Conservation (phyloP, 148 eudicot species). For the Camellia sinensis region DNA sequence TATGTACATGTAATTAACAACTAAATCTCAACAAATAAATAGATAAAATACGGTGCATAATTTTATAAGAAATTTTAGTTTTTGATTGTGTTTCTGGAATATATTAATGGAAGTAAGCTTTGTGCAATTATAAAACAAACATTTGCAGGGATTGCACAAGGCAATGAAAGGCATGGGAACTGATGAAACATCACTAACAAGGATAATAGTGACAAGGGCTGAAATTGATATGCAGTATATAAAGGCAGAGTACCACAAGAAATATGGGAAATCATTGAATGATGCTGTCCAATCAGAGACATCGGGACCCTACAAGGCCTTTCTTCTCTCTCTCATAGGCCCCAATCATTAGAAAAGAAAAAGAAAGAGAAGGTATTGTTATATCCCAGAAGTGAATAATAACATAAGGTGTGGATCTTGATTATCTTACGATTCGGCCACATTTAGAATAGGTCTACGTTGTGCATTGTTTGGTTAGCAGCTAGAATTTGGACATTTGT, state of each 20-base stretch:
- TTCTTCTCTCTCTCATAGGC: slow-evolving; percentile 79
- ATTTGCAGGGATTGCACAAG: slow-evolving; percentile 52
- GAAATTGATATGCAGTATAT: slow-evolving; percentile 86
- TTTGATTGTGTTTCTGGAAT: not conserved
- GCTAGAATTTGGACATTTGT: no score
- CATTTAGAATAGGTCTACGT: no score
- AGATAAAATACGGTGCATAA: not conserved
- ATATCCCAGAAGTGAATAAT: not conserved
- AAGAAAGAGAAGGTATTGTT: no score
- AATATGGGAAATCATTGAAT: slow-evolving; percentile 58
- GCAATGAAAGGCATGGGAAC: slow-evolving; percentile 72
- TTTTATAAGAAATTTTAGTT: not conserved
- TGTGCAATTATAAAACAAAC: not conserved
- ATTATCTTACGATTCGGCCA: not conserved
- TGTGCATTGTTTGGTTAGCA: no score
- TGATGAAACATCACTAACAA: slow-evolving; percentile 52
- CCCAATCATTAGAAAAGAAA: slow-evolving; percentile 31
- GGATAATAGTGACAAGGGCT: slow-evolving; percentile 75
- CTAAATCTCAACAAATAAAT: not conserved
- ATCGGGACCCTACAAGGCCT: slow-evolving; percentile 57
- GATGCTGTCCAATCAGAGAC: slow-evolving; percentile 83
- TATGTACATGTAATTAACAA: no score
- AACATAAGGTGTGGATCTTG: not conserved
- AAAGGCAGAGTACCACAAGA: slow-evolving; percentile 68
- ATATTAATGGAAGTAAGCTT: not conserved